These are phyloP conservation scores for Colletotrichum magnum DNA, from an alignment of 2,329 filamentous ascomycete species.

Conservation along the genomic window DNA sequence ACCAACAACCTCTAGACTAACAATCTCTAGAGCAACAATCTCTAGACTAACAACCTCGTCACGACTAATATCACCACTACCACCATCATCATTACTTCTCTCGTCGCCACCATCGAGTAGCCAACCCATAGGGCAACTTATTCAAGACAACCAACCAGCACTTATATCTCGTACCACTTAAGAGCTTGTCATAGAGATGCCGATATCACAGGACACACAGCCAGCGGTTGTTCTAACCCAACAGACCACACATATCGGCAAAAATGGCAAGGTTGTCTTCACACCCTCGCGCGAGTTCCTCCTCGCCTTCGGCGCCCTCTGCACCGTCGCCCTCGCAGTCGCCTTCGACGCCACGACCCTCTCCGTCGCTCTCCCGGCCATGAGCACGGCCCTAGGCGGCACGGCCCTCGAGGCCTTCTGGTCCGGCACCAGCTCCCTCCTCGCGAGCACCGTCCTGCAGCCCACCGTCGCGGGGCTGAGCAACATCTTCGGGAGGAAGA, in stretches of 20 bases:
- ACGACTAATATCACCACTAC: too few species aligned
- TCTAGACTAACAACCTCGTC: too few species aligned
- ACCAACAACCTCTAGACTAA: too few species aligned
- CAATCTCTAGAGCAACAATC: too few species aligned
- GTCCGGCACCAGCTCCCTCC: conserved; percentile 79
- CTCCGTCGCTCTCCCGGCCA: conserved; percentile 67
- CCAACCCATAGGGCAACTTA: too few species aligned
- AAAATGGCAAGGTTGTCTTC: conserved; percentile 45
- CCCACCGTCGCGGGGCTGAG: conserved; percentile 59
- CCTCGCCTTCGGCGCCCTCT: conserved; percentile 65
- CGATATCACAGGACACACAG: background rate
- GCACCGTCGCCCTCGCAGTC: conserved; percentile 71
- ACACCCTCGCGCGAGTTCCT: conserved; percentile 54
- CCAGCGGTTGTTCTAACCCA: conserved; percentile 16
- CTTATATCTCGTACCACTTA: background rate
- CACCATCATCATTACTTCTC: too few species aligned
- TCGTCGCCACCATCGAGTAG: too few species aligned
- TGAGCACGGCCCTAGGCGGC: conserved; percentile 65
- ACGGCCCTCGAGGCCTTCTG: conserved; percentile 76
- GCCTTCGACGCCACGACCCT: conserved; percentile 77
- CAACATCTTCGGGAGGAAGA: conserved; percentile 52
- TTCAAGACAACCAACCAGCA: background rate
- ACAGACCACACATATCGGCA: conserved; percentile 18
- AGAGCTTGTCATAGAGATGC: background rate
- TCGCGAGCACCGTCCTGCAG: conserved; percentile 74